Conservation (phyloP, 805 yeast species). For the Kodamaea neixiangensis region DNA sequence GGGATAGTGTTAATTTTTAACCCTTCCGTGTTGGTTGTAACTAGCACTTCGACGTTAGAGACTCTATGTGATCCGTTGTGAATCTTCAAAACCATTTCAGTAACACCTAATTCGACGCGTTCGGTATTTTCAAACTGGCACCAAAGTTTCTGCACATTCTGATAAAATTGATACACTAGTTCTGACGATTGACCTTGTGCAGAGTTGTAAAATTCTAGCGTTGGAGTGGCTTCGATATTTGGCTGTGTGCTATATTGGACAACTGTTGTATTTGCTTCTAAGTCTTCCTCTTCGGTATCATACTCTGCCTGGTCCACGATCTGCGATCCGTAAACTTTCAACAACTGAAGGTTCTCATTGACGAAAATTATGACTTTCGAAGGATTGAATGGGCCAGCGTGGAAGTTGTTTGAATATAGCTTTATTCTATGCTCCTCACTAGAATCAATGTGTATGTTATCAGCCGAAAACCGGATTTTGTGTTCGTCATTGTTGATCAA, state of each 20-base stretch:
- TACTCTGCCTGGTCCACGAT: conserved; percentile 1
- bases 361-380: conserved; percentile 18
- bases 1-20: neutral
- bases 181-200: neutral
- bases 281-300: neutral
- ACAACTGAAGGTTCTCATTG: conserved; percentile 20
- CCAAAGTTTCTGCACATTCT: conserved; percentile 23
- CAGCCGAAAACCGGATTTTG: conserved; percentile 12
- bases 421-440: conserved; percentile 15
- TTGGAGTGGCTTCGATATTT: neutral
- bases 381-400: conserved; percentile 36
- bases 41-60: conserved; percentile 24
- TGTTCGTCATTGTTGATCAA: conserved; percentile 18
- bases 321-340: conserved; percentile 13
- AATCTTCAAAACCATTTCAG: conserved; percentile 26
- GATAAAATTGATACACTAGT: conserved; percentile 15
- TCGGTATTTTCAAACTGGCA: conserved; percentile 29
- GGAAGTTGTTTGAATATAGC: conserved; percentile 28
- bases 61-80: conserved; percentile 33
- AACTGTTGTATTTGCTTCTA: conserved; percentile 9
- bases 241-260: conserved; percentile 9
- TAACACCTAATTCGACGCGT: conserved; percentile 29
- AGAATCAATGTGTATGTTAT: conserved; percentile 9
- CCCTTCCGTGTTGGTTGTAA: conserved; percentile 19
- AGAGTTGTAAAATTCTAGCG: neutral